Evolutionary conservation across 2,329 filamentous ascomycete genomes (phyloP).

Genomic region (Penicillium sp.): DNA sequence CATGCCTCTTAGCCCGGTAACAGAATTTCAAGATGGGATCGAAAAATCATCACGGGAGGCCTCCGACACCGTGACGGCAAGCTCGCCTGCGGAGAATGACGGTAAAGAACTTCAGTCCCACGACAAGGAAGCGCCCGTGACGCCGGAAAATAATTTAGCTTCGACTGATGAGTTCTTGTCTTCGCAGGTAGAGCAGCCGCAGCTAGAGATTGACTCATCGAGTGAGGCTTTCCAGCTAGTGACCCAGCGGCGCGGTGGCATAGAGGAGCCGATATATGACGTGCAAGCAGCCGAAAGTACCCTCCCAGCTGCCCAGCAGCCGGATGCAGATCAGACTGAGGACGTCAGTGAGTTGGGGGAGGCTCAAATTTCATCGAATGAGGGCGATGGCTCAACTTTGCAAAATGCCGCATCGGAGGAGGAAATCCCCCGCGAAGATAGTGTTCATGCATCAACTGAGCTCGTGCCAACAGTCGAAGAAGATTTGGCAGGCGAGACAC

Average conservation of each 20-base stretch:
- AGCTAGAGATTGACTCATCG: conserved; percentile 27
- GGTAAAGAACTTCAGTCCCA: conserved; percentile 43
- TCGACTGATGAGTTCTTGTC: conserved; percentile 42
- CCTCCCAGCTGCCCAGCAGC: not conserved
- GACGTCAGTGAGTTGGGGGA: not conserved
- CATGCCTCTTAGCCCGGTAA: conserved; percentile 1
- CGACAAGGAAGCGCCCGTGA: conserved; percentile 33
- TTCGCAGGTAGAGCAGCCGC: conserved; percentile 40
- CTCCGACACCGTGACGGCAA: conserved; percentile 22
- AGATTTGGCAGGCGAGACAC: conserved; percentile 1
- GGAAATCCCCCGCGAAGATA: conserved; percentile 1
- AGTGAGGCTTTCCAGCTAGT: conserved; percentile 28
- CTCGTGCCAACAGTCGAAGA: conserved; percentile 2
- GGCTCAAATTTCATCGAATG: not conserved
- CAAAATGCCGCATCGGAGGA: conserved; percentile 5
- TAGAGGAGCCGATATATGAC: conserved; percentile 15
- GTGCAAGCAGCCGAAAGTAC: conserved; percentile 4
- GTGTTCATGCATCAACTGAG: not conserved
- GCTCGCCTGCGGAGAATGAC: conserved; percentile 36
- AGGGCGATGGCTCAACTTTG: conserved; percentile 6
- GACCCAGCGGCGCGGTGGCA: conserved; percentile 22
- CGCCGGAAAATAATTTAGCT: conserved; percentile 33
- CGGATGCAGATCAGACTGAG: not conserved
- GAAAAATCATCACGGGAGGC: conserved; percentile 10
- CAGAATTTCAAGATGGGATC: not conserved